Evolutionary conservation across 163 green algal species (phyloP).

Genomic region (Scenedesmus sp.): DNA sequence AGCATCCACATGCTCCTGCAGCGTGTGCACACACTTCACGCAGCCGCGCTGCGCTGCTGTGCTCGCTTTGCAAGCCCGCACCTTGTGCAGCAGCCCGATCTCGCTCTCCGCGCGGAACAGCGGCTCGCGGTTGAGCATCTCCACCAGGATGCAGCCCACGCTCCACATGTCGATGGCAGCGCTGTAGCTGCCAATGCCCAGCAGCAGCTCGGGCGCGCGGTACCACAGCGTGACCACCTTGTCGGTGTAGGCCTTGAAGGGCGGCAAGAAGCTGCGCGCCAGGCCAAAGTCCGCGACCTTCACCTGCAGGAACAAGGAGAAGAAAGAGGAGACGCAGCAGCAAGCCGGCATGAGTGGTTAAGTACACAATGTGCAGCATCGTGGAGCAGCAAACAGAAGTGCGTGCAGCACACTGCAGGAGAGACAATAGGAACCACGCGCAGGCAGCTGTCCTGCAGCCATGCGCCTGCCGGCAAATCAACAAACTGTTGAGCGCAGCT

Average conservation of each 20-base stretch:
- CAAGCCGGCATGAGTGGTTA: too few relatives aligned
- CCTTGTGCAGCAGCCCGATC: slow-evolving; percentile 53
- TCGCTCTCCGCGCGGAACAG: slow-evolving; percentile 67
- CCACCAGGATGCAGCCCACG: slow-evolving; percentile 89
- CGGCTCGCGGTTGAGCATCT: slow-evolving; percentile 69
- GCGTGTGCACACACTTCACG: neutral
- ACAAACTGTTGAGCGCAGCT: neutral
- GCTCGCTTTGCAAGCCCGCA: neutral
- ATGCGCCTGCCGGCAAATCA: neutral
- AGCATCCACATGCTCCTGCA: neutral
- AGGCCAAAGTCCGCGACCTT: slow-evolving; percentile 96
- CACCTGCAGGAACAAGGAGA: slow-evolving; percentile 42
- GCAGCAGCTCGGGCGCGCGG: slow-evolving; percentile 85
- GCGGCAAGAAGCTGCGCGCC: slow-evolving; percentile 80
- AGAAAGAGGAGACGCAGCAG: too few relatives aligned
- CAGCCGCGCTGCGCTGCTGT: slow-evolving; percentile 6
- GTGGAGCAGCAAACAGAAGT: neutral
- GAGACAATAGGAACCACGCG: neutral
- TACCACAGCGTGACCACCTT: slow-evolving; percentile 93
- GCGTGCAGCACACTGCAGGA: neutral
- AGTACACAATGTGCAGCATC: too few relatives aligned
- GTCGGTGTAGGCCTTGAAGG: slow-evolving; percentile 83
- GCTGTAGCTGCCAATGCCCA: slow-evolving; percentile 75
- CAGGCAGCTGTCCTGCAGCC: neutral
- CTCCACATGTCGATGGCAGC: slow-evolving; percentile 84